Conservation (phyloP, 2,329 filamentous ascomycete species). For the Claviceps maximensis region DNA sequence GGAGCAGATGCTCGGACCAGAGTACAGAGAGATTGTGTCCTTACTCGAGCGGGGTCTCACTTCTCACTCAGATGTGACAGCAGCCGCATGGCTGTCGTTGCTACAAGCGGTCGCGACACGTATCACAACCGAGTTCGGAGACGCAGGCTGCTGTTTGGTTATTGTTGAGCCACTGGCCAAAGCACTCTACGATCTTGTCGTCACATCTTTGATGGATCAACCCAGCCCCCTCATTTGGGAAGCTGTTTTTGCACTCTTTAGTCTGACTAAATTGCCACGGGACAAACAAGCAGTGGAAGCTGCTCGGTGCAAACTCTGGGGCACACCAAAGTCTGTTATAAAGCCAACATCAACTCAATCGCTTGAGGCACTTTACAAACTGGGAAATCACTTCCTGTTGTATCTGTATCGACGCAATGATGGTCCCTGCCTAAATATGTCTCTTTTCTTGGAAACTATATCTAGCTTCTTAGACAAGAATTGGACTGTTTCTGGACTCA, state of each 20-base stretch:
- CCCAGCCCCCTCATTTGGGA: conserved; percentile 19
- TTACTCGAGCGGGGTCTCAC: conserved; percentile 51
- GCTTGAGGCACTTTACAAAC: conserved; percentile 52
- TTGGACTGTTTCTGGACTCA: conserved; percentile 15
- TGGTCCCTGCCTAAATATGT: conserved; percentile 16
- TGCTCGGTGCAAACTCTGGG: conserved; percentile 53
- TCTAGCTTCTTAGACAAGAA: conserved; percentile 23
- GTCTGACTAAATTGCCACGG: conserved; percentile 38
- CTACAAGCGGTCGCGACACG: conserved; percentile 43
- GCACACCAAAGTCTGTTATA: conserved; percentile 15
- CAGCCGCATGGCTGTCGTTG: conserved; percentile 37
- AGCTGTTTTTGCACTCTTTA: conserved; percentile 25
- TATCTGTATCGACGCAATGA: conserved; percentile 37
- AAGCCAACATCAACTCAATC: conserved; percentile 42
- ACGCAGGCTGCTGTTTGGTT: conserved; percentile 50
- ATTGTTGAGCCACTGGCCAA: conserved; percentile 61
- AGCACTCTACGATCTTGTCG: conserved; percentile 28
- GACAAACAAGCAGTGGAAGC: conserved; percentile 52
- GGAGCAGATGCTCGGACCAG: conserved; percentile 43
- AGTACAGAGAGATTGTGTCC: conserved; percentile 56
- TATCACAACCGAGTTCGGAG: conserved; percentile 50
- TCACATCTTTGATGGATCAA: conserved; percentile 1
- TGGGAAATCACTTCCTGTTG: conserved; percentile 39
- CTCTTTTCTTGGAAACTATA: conserved; percentile 10
- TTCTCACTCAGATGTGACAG: conserved; percentile 33